Base-by-base conservation (phyloP, 768 basidiomycete genomes). In the Boletus insuetus region DNA sequence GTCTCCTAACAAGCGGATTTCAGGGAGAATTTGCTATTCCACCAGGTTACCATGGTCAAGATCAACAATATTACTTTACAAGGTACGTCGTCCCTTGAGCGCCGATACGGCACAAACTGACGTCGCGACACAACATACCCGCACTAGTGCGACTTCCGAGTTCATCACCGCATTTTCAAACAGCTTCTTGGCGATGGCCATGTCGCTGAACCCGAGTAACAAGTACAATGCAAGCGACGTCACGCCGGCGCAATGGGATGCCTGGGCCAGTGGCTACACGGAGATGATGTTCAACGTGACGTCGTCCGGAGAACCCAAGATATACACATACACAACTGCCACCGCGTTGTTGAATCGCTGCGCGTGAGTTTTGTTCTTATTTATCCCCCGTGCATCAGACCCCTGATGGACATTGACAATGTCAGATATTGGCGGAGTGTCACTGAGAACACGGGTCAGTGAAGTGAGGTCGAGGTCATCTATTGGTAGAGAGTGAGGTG, bases 261-360 rank as follows among this genome's bases (percentile, higher is more conserved):
- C n/a, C 3, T 56, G 46, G 46, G 20, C 34, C 14, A 22, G 9
- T 17, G 34, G n/a, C 6, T 17, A 43, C 20, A 48, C 24, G 11
- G 55, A 56, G 41, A 55, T 56, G 40, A n/a, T 48, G 53, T 56
- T 56, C 41, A 56, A 55, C 20, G 45, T 56, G 29, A 35, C 53
- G 10, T 24, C 46, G 10, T 47, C 53, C 31, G 46, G 55, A 38
- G 26, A 13, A n/a, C 53, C 55, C 22, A 9, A 47, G 7, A 19
- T 56, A 7, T 55, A 56, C 6, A 47, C 39, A 7, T 47, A 42
- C 14, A 5, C 12, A 3, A 56, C 46, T 1, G 53, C 47, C 35
- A 38, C 19, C 24, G 34, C 40, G 0, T 5, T 56, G 17, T 43
- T 56, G 41, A 4, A n/a, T 38, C 35, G 46, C 17, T 56, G 54